These are phyloP conservation scores for Akanthomyces lecanii DNA, from an alignment of 2,329 filamentous ascomycete species.

Conservation along the genomic window DNA sequence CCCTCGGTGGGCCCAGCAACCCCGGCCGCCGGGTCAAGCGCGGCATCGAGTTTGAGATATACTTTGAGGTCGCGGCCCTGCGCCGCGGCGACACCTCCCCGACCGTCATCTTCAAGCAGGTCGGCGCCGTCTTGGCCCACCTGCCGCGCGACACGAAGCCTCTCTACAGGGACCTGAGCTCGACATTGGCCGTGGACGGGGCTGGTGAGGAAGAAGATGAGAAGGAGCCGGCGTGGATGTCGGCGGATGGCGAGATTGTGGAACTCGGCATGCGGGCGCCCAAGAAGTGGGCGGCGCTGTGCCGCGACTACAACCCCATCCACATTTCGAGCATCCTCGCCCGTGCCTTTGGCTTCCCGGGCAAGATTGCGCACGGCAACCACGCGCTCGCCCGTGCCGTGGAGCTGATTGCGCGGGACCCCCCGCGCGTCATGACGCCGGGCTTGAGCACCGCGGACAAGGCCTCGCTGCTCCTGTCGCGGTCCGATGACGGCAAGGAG, in stretches of 20 bases:
- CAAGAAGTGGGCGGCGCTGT: constrained; percentile 16
- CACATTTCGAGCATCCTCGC: constrained; percentile 18
- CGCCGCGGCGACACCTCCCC: constrained; percentile 13
- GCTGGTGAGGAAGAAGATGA: background rate
- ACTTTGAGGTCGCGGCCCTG: constrained; percentile 12
- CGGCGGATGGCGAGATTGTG: constrained; percentile 14
- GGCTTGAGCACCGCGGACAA: background rate
- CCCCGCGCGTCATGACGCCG: background rate
- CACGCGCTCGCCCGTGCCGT: constrained; percentile 16
- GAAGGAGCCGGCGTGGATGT: constrained; percentile 6
- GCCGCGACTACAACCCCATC: constrained; percentile 18
- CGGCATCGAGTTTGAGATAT: constrained; percentile 17
- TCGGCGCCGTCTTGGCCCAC: constrained; percentile 8
- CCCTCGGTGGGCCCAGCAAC: constrained; percentile 13
- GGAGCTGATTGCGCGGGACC: constrained; percentile 8
- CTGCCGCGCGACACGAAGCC: constrained; percentile 16
- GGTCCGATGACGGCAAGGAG: background rate
- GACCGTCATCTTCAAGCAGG: constrained; percentile 16
- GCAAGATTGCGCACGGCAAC: constrained; percentile 17
- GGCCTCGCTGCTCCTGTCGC: constrained; percentile 2
- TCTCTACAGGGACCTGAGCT: constrained; percentile 2
- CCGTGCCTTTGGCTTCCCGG: constrained; percentile 15
- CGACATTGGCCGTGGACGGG: background rate
- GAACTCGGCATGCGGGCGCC: constrained; percentile 15
- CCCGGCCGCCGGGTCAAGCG: constrained; percentile 15